Base-by-base conservation (phyloP, 768 basidiomycete genomes). In the Paxillus involutus region DNA sequence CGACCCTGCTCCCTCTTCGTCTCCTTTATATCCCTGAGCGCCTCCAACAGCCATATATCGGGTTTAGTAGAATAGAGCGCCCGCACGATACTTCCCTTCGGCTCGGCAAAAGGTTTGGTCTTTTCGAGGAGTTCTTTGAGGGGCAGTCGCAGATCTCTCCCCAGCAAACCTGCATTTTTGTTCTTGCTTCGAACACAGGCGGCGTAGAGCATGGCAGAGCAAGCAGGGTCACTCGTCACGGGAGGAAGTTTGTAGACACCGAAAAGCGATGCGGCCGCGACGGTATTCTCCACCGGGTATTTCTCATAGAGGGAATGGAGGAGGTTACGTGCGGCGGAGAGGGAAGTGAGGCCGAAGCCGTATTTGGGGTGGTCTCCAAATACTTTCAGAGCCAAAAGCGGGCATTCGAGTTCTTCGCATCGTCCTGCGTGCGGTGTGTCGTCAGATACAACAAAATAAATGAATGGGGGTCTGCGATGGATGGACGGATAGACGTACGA, bases 311-410 rank as follows among this genome's bases (percentile, higher is more conserved):
- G 71, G 1, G 83, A 76, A 53, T 87, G 80, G 1, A 88, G 64
- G 43, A 89, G 78, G 40, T 75, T 77, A 4, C 79, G 84, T 0
- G 78, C 86, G 2, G 78, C 81, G 0, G 71, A 58, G 10, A 80
- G 69, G 3, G 80, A 78, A 8, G 60, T 52, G 13, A 88, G 73
- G 19, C 72, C 65, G 16, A 88, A 58, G 47, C 80, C 78, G 65
- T 88, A 86, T 63, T 82, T 84, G 13, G 83, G 73, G 52, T 78
- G 85, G 63, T 88, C 71, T 21, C 81, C 79, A 62, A 86, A 85
- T 19, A 86, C 79, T 33, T 78, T 70, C 12, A 89, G 71, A 3
- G 85, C 84, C 37, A 88, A 75, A 21, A 70, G 59, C 3, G 83
- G 81, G 53, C 81, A 81, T 13, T 69, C 63, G 1, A 88, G 76